These are phyloP conservation scores for Corinectria fuckeliana DNA, from an alignment of 2,329 filamentous ascomycete species.

Conservation along the genomic window DNA sequence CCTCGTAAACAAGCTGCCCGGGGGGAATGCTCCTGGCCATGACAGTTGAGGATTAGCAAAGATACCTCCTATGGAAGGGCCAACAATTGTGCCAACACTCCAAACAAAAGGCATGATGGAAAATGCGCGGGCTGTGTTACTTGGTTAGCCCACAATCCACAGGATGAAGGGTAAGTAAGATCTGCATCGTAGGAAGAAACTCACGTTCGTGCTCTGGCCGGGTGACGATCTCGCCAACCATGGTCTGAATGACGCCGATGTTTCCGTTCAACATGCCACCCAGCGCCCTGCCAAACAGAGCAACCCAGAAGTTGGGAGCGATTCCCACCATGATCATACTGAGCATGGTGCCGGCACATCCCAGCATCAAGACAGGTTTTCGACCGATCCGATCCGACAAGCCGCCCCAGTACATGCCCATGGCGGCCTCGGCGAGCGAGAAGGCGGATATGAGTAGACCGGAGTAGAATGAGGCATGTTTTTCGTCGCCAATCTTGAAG, in stretches of 20 bases:
- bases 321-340: conserved; percentile 86
- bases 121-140: conserved; percentile 73
- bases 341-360: conserved; percentile 81
- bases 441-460: conserved; percentile 88
- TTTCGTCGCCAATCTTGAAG: conserved; percentile 73
- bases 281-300: conserved; percentile 75
- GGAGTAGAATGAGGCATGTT: conserved; percentile 86
- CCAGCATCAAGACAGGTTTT: conserved; percentile 83
- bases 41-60: conserved; percentile 80
- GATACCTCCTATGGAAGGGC: conserved; percentile 85
- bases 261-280: conserved; percentile 91
- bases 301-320: conserved; percentile 82
- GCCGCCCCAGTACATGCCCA: conserved; percentile 87
- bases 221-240: conserved; percentile 87
- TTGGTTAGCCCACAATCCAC: conserved; percentile 12
- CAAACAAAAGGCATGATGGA: conserved; percentile 95
- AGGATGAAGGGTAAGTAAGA: not conserved
- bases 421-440: conserved; percentile 80
- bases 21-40: conserved; percentile 75
- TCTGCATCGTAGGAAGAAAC: conserved; percentile 43
- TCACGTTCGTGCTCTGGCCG: conserved; percentile 86
- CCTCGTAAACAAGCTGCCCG: conserved; percentile 71
- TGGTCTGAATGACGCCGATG: conserved; percentile 88
- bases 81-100: conserved; percentile 88
- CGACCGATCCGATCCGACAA: conserved; percentile 83